A percentile compares a stretch with the other conserved stretches of the same genome.
Evolutionary conservation across 805 yeast species (phyloP).

Genomic region (Myxozyma neotropica): DNA sequence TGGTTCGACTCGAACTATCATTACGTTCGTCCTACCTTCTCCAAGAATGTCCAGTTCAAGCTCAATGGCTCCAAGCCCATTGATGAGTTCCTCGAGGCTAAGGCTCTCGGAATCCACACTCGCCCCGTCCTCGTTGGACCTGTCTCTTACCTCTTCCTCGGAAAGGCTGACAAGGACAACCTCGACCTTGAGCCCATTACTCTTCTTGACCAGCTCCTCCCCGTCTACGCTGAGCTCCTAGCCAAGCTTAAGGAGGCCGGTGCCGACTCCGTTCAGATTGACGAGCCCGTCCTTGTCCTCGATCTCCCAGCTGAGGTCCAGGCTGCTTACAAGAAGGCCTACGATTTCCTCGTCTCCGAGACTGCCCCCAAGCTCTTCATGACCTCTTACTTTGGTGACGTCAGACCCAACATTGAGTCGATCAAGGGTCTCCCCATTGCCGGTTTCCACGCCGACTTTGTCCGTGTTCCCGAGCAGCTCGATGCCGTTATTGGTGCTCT

Average conservation of each 20-base stretch:
- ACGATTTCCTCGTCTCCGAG: slow-evolving; percentile 68
- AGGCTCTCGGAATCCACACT: slow-evolving; percentile 92
- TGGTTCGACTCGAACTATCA: slow-evolving; percentile 99
- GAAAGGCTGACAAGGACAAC: slow-evolving; percentile 98
- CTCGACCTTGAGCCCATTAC: slow-evolving; percentile 91
- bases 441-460: slow-evolving; percentile 95
- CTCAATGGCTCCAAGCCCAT: slow-evolving; percentile 96
- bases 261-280: slow-evolving; percentile 92
- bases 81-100: slow-evolving; percentile 97
- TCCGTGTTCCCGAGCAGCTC: slow-evolving; percentile 94
- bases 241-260: slow-evolving; percentile 90
- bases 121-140: slow-evolving; percentile 98
- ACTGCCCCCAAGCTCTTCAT: slow-evolving; percentile 77
- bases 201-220: slow-evolving; percentile 83
- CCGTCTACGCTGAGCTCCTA: slow-evolving; percentile 89
- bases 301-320: slow-evolving; percentile 85
- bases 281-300: slow-evolving; percentile 94
- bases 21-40: slow-evolving; percentile 98
- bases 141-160: slow-evolving; percentile 88
- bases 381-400: slow-evolving; percentile 97
- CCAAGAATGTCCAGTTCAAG: slow-evolving; percentile 92
- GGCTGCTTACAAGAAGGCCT: slow-evolving; percentile 87
- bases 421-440: slow-evolving; percentile 88
- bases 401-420: slow-evolving; percentile 91
- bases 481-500: slow-evolving; percentile 74